Percentiles rank a stretch among this genome's conserved stretches.
Evolutionary conservation across 2,329 filamentous ascomycete species (phyloP).

Genomic region (Alternaria sp.): DNA sequence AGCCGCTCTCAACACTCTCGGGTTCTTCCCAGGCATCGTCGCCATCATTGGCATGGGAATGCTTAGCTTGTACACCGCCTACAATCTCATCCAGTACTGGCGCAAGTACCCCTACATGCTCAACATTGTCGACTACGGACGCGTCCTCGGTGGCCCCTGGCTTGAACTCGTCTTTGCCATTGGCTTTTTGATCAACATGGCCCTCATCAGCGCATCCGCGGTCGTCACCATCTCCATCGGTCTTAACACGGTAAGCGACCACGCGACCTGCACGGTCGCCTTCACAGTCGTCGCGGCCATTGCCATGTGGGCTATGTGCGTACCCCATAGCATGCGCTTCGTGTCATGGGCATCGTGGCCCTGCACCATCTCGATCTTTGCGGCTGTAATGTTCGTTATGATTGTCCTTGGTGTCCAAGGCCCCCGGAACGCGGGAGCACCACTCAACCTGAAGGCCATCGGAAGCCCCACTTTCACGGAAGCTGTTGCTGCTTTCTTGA

Average conservation of each 20-base stretch:
- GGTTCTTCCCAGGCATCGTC: conserved; percentile 39
- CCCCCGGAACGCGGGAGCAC: conserved; percentile 26
- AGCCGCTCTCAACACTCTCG: conserved; percentile 35
- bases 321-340: conserved; percentile 40
- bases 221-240: conserved; percentile 41
- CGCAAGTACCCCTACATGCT: conserved; percentile 43
- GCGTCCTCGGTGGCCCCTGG: conserved; percentile 37
- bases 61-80: conserved; percentile 40
- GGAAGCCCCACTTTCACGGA: conserved; percentile 34
- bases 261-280: conserved; percentile 40
- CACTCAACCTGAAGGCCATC: conserved; percentile 35
- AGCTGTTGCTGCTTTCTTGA: conserved; percentile 36
- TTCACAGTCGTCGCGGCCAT: conserved; percentile 35
- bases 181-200: conserved; percentile 42
- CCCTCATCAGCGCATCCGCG: conserved; percentile 37
- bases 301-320: conserved; percentile 40
- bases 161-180: conserved; percentile 38
- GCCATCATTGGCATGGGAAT: conserved; percentile 37
- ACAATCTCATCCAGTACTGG: conserved; percentile 43
- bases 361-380: conserved; percentile 35
- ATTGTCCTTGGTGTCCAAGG: conserved; percentile 38
- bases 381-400: conserved; percentile 38
- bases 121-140: conserved; percentile 43
- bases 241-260: conserved; percentile 39
- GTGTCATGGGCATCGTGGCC: conserved; percentile 41